Percentiles rank a stretch among this genome's conserved stretches.
These are phyloP conservation scores for Quercus agrifolia DNA, from an alignment of 306 rosid genomes.

Conservation along the genomic window DNA sequence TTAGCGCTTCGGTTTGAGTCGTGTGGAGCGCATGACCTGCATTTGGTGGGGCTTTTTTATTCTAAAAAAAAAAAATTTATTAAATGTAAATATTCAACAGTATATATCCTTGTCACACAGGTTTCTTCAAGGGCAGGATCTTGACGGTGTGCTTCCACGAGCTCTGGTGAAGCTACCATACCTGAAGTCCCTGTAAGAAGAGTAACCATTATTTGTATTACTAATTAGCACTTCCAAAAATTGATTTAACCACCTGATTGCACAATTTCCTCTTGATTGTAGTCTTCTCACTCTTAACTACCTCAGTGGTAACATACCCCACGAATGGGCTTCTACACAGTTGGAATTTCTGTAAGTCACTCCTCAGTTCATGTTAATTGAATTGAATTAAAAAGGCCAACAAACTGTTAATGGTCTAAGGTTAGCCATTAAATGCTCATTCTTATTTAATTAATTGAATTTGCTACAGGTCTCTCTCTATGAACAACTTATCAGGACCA, in stretches of 20 bases:
- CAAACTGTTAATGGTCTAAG: not conserved
- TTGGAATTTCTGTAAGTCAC: constrained; percentile 23
- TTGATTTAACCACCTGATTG: not conserved
- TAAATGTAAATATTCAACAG: no score
- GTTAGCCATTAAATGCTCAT: not conserved
- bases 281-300: constrained; percentile 17
- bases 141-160: constrained; percentile 30
- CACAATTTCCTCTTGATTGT: not conserved
- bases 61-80: no score
- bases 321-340: constrained; percentile 24
- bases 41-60: no score
- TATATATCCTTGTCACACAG: not conserved
- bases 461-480: not conserved
- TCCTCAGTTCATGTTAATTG: not conserved
- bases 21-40: no score
- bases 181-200: constrained; percentile 18
- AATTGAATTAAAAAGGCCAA: no score
- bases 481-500: constrained; percentile 29
- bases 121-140: constrained; percentile 1
- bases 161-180: constrained; percentile 22
- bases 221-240: not conserved
- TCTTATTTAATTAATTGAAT: not conserved
- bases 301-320: constrained; percentile 26
- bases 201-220: not conserved
- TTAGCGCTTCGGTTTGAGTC: no score